Evolutionary conservation across 257 asterid species (phyloP).

Genomic region (Osmanthus fragrans): DNA sequence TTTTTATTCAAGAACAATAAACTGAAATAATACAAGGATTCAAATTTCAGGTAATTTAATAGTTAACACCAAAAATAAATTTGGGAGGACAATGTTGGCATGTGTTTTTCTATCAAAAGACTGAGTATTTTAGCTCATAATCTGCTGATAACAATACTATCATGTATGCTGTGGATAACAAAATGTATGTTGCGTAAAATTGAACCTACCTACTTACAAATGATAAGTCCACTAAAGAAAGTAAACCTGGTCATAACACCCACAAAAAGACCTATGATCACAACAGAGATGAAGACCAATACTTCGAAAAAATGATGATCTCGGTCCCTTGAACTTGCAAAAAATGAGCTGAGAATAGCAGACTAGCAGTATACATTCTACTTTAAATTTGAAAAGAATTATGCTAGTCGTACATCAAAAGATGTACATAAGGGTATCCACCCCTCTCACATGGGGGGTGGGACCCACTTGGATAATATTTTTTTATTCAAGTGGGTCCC

Average conservation of each 20-base stretch:
- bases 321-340: not conserved
- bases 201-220: not conserved
- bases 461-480: too few relatives aligned
- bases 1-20: not conserved
- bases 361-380: not conserved
- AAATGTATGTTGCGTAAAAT: too few relatives aligned
- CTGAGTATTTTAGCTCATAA: not conserved
- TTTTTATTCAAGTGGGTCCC: too few relatives aligned
- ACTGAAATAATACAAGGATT: not conserved
- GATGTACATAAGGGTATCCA: too few relatives aligned
- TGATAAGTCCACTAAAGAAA: not conserved
- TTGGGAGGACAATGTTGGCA: not conserved
- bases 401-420: too few relatives aligned
- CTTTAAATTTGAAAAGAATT: too few relatives aligned
- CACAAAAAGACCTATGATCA: not conserved
- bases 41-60: not conserved
- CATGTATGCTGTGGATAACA: not conserved
- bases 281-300: too few relatives aligned
- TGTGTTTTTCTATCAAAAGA: not conserved
- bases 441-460: too few relatives aligned
- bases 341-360: not conserved
- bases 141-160: too few relatives aligned
- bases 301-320: not conserved
- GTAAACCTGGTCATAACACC: not conserved
- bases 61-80: not conserved